Percentiles rank a stretch among this genome's conserved stretches.
These are phyloP conservation scores for Floccularia luteovirens DNA, from an alignment of 768 basidiomycete genomes.

Conservation along the genomic window DNA sequence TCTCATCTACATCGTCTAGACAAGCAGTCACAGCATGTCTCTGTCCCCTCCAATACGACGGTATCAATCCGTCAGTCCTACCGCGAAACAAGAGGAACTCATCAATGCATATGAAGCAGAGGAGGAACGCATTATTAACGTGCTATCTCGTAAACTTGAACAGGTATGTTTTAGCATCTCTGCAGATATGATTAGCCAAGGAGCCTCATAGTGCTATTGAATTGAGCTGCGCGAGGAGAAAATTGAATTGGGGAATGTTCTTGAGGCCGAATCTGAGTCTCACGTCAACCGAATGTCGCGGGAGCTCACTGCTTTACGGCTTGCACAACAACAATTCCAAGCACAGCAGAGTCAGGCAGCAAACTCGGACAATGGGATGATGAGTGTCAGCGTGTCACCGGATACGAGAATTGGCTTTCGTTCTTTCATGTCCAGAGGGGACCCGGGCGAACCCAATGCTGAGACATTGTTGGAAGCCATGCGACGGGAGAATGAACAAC, in stretches of 20 bases:
- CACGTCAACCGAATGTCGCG: conserved; percentile 74
- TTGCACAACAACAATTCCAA: conserved; percentile 46
- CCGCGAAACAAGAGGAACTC: conserved; percentile 61
- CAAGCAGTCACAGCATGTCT: conserved; percentile 19
- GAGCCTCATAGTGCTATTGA: background rate
- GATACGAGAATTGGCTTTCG: conserved; percentile 22
- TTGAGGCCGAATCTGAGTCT: conserved; percentile 82
- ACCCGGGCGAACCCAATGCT: conserved; percentile 27
- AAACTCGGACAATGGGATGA: conserved; percentile 10
- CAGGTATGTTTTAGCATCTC: conserved; percentile 40
- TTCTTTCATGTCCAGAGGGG: conserved; percentile 16
- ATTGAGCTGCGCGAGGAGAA: conserved; percentile 76
- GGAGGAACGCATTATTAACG: conserved; percentile 82
- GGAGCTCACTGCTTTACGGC: conserved; percentile 58
- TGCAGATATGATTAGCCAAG: background rate
- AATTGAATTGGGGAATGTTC: conserved; percentile 70
- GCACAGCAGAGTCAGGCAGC: conserved; percentile 13
- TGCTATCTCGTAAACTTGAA: conserved; percentile 77
- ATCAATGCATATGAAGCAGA: conserved; percentile 89
- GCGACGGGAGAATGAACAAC: conserved; percentile 70
- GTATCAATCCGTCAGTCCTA: conserved; percentile 44
- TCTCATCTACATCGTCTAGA: conserved; percentile 2
- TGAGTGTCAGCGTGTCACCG: conserved; percentile 21
- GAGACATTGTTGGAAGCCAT: conserved; percentile 72
- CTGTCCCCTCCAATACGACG: conserved; percentile 54